Conservation (phyloP, 192 early-diverging fungal species). For the Piromyces finnis region DNA sequence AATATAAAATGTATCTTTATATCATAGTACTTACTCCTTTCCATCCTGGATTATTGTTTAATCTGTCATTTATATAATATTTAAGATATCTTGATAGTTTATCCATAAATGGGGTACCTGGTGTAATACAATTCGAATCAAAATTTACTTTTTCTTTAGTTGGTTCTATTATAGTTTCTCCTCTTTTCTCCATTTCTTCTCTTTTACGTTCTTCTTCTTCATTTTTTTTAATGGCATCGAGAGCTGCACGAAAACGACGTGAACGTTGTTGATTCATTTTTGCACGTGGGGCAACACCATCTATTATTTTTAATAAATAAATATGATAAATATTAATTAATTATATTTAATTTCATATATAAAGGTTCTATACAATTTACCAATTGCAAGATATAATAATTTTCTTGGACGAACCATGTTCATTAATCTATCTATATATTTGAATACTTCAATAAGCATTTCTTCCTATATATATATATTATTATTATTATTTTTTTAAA, state of each 20-base stretch:
- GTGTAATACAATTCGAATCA: slow-evolving; percentile 41
- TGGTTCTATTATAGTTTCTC: slow-evolving; percentile 9
- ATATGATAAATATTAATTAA: no score
- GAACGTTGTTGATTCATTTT: slow-evolving; percentile 99
- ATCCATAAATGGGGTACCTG: slow-evolving; percentile 6
- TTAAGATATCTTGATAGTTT: slow-evolving; percentile 2
- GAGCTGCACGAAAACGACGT: slow-evolving; percentile 85
- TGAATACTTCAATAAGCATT: slow-evolving; percentile 92
- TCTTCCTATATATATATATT: slow-evolving; percentile 27
- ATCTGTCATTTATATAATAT: slow-evolving; percentile 1
- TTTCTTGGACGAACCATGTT: slow-evolving; percentile 82
- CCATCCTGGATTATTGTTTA: slow-evolving; percentile 1
- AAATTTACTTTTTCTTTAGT: slow-evolving; percentile 19
- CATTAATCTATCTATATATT: slow-evolving; percentile 89
- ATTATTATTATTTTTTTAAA: no score
- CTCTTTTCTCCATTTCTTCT: slow-evolving; percentile 8
- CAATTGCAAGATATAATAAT: slow-evolving; percentile 93
- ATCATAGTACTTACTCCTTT: neutral
- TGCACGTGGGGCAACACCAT: slow-evolving; percentile 90
- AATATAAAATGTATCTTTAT: no score
- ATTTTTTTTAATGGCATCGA: slow-evolving; percentile 50
- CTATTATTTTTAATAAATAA: slow-evolving; percentile 1
- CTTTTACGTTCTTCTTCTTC: slow-evolving; percentile 36
- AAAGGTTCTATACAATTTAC: slow-evolving; percentile 12
- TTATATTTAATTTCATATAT: no score